Conservation (phyloP, 345 rosid genomes). For the Euphorbia peplus region DNA sequence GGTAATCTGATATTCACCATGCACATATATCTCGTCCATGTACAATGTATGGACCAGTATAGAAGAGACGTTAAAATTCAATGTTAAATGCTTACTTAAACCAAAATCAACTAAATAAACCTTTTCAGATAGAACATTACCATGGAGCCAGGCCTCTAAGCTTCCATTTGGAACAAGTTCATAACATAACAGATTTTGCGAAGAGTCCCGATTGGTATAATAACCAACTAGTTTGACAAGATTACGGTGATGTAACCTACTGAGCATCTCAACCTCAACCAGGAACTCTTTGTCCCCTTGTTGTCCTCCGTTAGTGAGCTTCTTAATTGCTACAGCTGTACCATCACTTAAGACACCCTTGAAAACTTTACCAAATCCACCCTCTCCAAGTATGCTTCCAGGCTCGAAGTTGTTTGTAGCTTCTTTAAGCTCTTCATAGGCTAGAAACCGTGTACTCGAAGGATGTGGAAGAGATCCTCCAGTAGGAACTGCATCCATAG, state of each 20-base stretch:
- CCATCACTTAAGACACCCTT: slow-evolving; percentile 97
- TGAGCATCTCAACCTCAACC: slow-evolving; percentile 99
- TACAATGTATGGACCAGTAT: not conserved
- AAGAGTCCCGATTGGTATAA: slow-evolving; percentile 80
- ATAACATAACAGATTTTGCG: slow-evolving; percentile 88
- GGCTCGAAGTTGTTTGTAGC: slow-evolving; percentile 91
- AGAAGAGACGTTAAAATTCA: not conserved
- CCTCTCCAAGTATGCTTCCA: slow-evolving; percentile 90
- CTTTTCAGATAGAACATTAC: slow-evolving; percentile 35
- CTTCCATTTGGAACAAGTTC: slow-evolving; percentile 99
- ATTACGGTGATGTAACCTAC: slow-evolving; percentile 99
- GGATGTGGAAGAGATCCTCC: slow-evolving; percentile 81
- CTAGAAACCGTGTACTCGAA: slow-evolving; percentile 76
- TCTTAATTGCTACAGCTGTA: slow-evolving; percentile 96
- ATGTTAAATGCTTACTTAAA: no score
- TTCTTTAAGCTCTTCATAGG: slow-evolving; percentile 91
- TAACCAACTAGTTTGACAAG: slow-evolving; percentile 98
- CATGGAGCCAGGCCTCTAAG: slow-evolving; percentile 97
- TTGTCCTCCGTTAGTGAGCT: slow-evolving; percentile 85
- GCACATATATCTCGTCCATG: not conserved
- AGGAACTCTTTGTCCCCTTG: slow-evolving; percentile 96
- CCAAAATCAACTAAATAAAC: no score
- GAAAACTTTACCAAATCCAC: slow-evolving; percentile 97
- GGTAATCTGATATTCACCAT: not conserved
- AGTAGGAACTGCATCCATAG: slow-evolving; percentile 40